Evolutionary conservation across 2,329 filamentous ascomycete species (phyloP), one percentile per base, ranked within the genome.

Genomic region (Berkeleyomyces basicola): DNA sequence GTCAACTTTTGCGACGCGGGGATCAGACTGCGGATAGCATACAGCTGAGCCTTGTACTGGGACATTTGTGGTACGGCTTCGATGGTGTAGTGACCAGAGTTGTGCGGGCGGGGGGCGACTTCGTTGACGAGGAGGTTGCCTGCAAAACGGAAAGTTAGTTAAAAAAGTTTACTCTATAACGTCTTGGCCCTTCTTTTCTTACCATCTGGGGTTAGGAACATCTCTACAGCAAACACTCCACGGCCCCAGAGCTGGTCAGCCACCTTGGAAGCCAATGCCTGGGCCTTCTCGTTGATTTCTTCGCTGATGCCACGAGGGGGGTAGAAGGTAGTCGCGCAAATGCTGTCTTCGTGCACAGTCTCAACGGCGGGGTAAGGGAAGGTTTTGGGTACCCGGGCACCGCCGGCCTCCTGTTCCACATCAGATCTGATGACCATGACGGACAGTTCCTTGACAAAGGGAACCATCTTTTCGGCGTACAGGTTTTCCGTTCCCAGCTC

Each of bases 341-440:
- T 90, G 70, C 85, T 93, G 73, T 97, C 88, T 73, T 96, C 89
- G 69, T 99, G 93, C 39, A 97, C 82, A 0, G 92, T 97, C 76
- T 99, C 93, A 1, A 96, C 91, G 0, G 86, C 87, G 0, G 93
- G 91, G 71, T 93, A 97, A 3, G 91, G 83, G 40, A 90, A 76
- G 10, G 81, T 72, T 11, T 71, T 71, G 64, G 74, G 79, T 7
- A 78, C 71, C 11, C 74, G 74, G 0, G 79, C 79, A 40, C 63
- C 63, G 9, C 37, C 39, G 14, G 23, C 61, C 39, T 49, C 31
- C 2, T 76, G 71, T 53, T 77, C 74, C 67, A 95, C 84, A 70
- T 91, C 87, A 0, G 88, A 95, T 70, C 95, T 88, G 63, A 97
- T 83, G 7, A 96, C 92, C 84, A 97, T 96, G 67, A 96, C 91